A percentile compares a stretch with the other conserved stretches of the same genome.
These are phyloP conservation scores for Scleromitrula shiraiana DNA, from an alignment of 2,329 filamentous ascomycete genomes.

Conservation along the genomic window DNA sequence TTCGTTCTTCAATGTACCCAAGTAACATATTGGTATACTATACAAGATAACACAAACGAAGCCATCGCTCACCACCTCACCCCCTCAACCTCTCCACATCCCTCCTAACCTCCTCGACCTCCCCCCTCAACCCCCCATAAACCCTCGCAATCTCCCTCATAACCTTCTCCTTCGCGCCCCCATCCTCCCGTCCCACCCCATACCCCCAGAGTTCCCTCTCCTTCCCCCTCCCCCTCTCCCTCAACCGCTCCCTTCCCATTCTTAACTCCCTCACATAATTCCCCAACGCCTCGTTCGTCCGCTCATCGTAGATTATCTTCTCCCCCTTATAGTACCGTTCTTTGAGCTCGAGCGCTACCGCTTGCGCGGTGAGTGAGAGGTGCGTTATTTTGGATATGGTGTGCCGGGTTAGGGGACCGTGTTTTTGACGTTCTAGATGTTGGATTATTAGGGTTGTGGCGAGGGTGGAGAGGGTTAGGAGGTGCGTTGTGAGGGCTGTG, in stretches of 20 bases:
- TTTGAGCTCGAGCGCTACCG: constrained; percentile 12
- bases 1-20: too few relatives aligned
- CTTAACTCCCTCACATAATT: constrained; percentile 23
- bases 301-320: constrained; percentile 25
- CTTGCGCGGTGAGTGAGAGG: constrained; percentile 15
- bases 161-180: constrained; percentile 23
- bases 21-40: too few relatives aligned
- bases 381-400: constrained; percentile 16
- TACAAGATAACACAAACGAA: too few relatives aligned
- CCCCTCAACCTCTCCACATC: constrained; percentile 28
- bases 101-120: constrained; percentile 25
- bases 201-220: constrained; percentile 27
- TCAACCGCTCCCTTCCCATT: constrained; percentile 23
- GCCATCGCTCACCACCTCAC: not conserved
- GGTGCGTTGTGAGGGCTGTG: constrained; percentile 14
- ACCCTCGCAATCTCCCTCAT: constrained; percentile 30
- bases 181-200: constrained; percentile 24
- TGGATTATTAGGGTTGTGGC: constrained; percentile 21
- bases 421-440: constrained; percentile 25
- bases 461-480: constrained; percentile 21
- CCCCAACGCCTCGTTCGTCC: constrained; percentile 21
- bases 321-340: constrained; percentile 18
- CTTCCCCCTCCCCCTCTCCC: constrained; percentile 19
- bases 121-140: constrained; percentile 25
- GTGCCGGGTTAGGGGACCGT: constrained; percentile 23